Evolutionary conservation across 768 basidiomycete species (phyloP), one percentile per base, ranked within the genome.

Genomic region (Pholiota conissans): DNA sequence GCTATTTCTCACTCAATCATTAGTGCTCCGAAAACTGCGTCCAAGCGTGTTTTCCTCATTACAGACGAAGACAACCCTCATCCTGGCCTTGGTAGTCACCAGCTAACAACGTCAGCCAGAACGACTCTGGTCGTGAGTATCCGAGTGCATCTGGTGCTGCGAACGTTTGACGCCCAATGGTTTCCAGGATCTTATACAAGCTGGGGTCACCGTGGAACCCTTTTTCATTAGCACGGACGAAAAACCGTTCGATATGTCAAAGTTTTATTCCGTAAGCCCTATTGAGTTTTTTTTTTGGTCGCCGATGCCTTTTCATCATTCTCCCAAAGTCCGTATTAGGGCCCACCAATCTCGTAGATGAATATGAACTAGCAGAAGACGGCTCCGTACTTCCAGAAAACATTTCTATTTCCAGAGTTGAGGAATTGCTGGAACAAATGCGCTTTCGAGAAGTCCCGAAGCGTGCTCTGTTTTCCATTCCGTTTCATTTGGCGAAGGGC

Each of bases 41-140:
- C 89, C n/a, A 95, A 96, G 68, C 87, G 95, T 5, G 83, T 98
- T 0, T 98, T 98, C 69, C 75, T 96, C 35, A 90, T 99, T 40
- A 98, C 97, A 0, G 90, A 98, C 67, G 86, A 91, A 62, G 93
- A 95, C 63, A 73, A 90, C 62, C 94, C 94, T 2, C 84, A 83
- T 67, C 73, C 81, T 5, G 80, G 81, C 10, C 68, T 76, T 4
- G 78, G 76, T n/a, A 83, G 73, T 64, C 77, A 79, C 42, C 86
- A 89, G 52, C 71, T 92, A 9, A 70, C 83, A 5, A 88, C 80
- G 0, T 88, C 89, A 0, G 88, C 90, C 11, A 78, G 82, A 57
- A 91, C 88, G 2, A 91, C 88, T 2, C 74, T 91, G 53, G 75
- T 84, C 40, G 89, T 89, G 64, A 60, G 83, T 73, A 14, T 29